phyloP scores from a whole-genome alignment of 2,329 filamentous ascomycete species.

The Sporothrix brunneoviolacea region DNA sequence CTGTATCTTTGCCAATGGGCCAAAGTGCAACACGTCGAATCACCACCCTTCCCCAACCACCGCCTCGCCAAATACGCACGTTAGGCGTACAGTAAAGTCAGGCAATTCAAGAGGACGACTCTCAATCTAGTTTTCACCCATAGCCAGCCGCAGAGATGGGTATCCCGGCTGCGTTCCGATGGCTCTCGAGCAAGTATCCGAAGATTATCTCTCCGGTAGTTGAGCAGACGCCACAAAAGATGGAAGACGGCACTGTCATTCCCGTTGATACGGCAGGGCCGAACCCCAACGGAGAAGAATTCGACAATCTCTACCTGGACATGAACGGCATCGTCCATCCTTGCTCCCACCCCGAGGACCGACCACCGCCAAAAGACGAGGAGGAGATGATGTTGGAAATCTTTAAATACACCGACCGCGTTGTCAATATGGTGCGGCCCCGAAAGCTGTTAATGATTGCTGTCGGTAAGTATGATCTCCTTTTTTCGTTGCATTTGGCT shows the following conservation, averaged over 20 bases:
- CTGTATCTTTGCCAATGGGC: constrained; percentile 1
- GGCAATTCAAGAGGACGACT: neutral
- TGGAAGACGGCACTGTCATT: constrained; percentile 74
- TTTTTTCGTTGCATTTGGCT: neutral
- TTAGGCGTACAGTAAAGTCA: neutral
- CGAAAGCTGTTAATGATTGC: constrained; percentile 96
- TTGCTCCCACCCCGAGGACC: constrained; percentile 94
- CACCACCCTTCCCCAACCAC: neutral
- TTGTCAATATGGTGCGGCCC: constrained; percentile 97
- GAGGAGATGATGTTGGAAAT: constrained; percentile 99
- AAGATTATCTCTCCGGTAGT: constrained; percentile 92
- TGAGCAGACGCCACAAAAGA: constrained; percentile 72
- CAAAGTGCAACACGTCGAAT: neutral
- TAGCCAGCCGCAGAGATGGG: constrained; percentile 55
- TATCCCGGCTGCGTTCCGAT: constrained; percentile 92
- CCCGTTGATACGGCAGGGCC: constrained; percentile 77
- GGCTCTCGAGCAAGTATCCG: constrained; percentile 93
- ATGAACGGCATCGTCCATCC: constrained; percentile 99
- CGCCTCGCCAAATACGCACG: neutral
- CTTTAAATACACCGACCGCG: constrained; percentile 97
- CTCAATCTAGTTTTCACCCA: neutral
- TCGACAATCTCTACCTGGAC: constrained; percentile 95
- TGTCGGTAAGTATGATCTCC: constrained; percentile 59
- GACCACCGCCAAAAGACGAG: constrained; percentile 83
- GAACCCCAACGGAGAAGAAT: constrained; percentile 96